Percentiles rank a stretch among this genome's conserved stretches.
These are phyloP conservation scores for Apiotrichum veenhuisii DNA, from an alignment of 1,284 basidiomycete species.

Conservation along the genomic window DNA sequence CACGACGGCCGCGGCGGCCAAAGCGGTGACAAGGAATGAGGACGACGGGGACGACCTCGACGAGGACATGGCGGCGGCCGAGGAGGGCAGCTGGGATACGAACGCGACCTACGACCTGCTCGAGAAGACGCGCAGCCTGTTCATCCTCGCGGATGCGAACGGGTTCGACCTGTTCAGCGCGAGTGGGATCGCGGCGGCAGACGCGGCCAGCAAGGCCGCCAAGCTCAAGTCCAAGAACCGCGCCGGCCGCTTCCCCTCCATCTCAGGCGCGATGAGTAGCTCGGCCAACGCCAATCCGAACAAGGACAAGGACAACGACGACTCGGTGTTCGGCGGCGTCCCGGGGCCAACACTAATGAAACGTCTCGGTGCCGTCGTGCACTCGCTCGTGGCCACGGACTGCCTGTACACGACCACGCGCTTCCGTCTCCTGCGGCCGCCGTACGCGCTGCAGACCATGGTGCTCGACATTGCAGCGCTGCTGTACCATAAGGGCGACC, in stretches of 20 bases:
- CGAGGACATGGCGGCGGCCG: conserved; percentile 19
- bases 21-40: not conserved
- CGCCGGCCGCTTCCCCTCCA: conserved; percentile 23
- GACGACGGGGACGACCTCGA: not conserved
- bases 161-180: conserved; percentile 31
- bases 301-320: not conserved
- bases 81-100: conserved; percentile 33
- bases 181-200: conserved; percentile 4
- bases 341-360: conserved; percentile 20
- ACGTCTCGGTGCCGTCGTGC: conserved; percentile 21
- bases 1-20: not conserved
- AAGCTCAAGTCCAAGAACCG: conserved; percentile 26
- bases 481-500: conserved; percentile 48
- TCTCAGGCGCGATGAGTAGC: conserved; percentile 16
- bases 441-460: conserved; percentile 38
- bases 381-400: conserved; percentile 26
- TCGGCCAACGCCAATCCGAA: not conserved
- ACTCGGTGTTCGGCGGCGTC: not conserved
- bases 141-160: conserved; percentile 34
- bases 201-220: conserved; percentile 8
- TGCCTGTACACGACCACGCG: conserved; percentile 28
- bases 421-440: conserved; percentile 34
- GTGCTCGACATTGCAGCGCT: conserved; percentile 47
- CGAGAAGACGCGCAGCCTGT: conserved; percentile 38
- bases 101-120: conserved; percentile 36